These are phyloP conservation scores for Leccinum variicolor DNA, from an alignment of 768 basidiomycete species.

Conservation along the genomic window DNA sequence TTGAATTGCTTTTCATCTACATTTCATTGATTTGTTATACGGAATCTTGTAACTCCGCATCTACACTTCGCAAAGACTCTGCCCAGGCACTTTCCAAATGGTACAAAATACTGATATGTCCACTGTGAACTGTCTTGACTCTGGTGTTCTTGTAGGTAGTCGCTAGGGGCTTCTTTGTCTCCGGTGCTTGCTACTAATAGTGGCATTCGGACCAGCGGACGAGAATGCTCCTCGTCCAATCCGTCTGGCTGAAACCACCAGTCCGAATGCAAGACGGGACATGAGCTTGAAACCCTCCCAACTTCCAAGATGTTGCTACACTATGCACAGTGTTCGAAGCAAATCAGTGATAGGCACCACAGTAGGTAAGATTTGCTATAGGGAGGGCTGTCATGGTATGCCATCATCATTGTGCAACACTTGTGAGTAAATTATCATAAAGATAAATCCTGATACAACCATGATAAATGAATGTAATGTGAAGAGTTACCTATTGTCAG, in stretches of 20 bases:
- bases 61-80: constrained; percentile 42
- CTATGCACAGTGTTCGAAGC: constrained; percentile 44
- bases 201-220: constrained; percentile 44
- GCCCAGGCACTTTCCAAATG: no score
- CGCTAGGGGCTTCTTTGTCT: constrained; percentile 44
- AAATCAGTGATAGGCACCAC: no score
- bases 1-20: constrained; percentile 27
- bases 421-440: no score
- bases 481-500: no score
- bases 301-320: constrained; percentile 46
- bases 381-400: no score
- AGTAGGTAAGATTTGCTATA: no score
- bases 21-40: constrained; percentile 22
- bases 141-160: constrained; percentile 42
- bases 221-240: constrained; percentile 44
- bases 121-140: constrained; percentile 42
- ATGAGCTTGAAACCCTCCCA: constrained; percentile 53
- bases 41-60: constrained; percentile 13
- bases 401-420: no score
- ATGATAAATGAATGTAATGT: no score
- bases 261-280: constrained; percentile 43
- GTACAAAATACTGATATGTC: constrained; percentile 47
- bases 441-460: no score
- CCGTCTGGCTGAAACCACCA: constrained; percentile 47
- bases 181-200: constrained; percentile 42